These are phyloP conservation scores for Blastosporella zonata DNA, from an alignment of 1,284 basidiomycete species.

Conservation along the genomic window DNA sequence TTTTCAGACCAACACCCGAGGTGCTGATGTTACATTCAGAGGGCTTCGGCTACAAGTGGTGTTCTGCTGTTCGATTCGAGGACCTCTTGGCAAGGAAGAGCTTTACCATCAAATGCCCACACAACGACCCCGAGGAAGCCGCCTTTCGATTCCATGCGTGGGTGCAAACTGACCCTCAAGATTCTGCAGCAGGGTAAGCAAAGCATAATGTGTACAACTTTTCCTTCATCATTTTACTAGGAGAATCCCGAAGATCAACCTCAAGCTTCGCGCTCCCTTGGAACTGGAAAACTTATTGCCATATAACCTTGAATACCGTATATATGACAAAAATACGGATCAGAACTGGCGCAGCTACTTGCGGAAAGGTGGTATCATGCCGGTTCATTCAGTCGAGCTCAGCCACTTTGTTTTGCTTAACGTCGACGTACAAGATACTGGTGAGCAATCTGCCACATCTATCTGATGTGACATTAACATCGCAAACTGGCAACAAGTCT, in stretches of 20 bases:
- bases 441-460: constrained; percentile 50
- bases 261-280: constrained; percentile 91
- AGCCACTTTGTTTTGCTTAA: constrained; percentile 94
- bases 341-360: constrained; percentile 93
- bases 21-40: constrained; percentile 43
- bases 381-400: constrained; percentile 94
- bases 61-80: constrained; percentile 86
- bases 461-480: constrained; percentile 26
- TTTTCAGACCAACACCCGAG: not conserved
- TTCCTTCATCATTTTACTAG: constrained; percentile 35
- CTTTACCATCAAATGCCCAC: constrained; percentile 85
- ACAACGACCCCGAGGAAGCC: constrained; percentile 79
- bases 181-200: constrained; percentile 56
- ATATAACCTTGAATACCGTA: constrained; percentile 92
- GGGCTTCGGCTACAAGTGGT: constrained; percentile 96
- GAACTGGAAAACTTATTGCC: constrained; percentile 97
- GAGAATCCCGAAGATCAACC: constrained; percentile 80
- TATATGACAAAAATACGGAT: constrained; percentile 94
- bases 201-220: not conserved
- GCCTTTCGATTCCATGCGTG: constrained; percentile 96
- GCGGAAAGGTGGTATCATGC: constrained; percentile 92
- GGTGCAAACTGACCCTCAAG: constrained; percentile 77
- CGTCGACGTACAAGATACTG: constrained; percentile 86
- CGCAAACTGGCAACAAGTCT: constrained; percentile 49
- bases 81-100: constrained; percentile 80